Evolutionary conservation across 139 green algal species (phyloP).

Genomic region (Bryopsis sp.): DNA sequence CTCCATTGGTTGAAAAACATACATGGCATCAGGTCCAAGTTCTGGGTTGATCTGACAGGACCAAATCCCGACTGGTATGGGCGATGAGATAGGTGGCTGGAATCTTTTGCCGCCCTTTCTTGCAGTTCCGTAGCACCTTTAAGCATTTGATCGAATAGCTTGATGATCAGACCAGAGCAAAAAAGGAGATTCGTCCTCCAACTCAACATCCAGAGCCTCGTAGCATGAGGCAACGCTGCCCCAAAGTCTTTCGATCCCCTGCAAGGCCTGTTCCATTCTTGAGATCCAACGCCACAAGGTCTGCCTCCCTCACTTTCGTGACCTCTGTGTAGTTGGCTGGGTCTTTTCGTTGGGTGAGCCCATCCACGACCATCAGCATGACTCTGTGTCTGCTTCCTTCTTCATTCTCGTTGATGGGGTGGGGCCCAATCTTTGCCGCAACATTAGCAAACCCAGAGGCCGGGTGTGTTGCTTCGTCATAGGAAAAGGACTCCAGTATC

Average conservation of each 20-base stretch:
- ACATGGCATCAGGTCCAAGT: too few relatives aligned
- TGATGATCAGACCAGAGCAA: too few relatives aligned
- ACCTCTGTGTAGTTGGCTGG: conserved; percentile 26
- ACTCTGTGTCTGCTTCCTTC: background rate
- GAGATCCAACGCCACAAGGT: conserved; percentile 33
- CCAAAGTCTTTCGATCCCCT: conserved; percentile 27
- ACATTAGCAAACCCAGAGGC: conserved; percentile 29
- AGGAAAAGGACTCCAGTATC: conserved; percentile 26
- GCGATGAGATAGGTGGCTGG: too few relatives aligned
- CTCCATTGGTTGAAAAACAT: too few relatives aligned
- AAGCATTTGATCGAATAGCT: too few relatives aligned
- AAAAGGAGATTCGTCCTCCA: too few relatives aligned
- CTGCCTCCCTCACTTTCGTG: conserved; percentile 21
- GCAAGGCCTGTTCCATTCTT: conserved; percentile 20
- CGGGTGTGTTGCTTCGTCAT: conserved; percentile 30
- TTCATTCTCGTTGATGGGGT: background rate
- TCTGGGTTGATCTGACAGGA: too few relatives aligned
- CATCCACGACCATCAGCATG: conserved; percentile 32
- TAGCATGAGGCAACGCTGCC: conserved; percentile 7
- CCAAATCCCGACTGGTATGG: too few relatives aligned
- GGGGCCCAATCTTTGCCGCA: conserved; percentile 18
- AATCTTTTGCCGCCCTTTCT: too few relatives aligned
- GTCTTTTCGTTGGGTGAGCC: conserved; percentile 28
- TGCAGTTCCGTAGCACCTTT: too few relatives aligned
- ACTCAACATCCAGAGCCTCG: conserved; percentile 19